Base-by-base conservation (phyloP, 352 stramenopile genomes). In the Globisporangium camurandrum region DNA sequence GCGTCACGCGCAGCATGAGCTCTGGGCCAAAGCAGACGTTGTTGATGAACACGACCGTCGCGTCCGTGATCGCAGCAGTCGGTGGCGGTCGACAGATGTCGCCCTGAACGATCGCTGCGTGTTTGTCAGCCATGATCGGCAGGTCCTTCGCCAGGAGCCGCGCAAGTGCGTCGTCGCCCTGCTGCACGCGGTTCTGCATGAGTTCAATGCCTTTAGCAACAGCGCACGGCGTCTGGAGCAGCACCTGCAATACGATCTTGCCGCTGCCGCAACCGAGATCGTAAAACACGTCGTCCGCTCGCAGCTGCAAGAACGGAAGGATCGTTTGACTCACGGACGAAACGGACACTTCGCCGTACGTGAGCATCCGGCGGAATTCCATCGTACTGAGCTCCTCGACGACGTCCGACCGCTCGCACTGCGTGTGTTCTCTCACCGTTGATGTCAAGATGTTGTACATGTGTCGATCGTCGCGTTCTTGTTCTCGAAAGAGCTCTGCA, bases 1-100 rank as follows among this genome's bases (percentile, higher is more conserved):
- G 61, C 54, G 84, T 61, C 19, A 90, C 69, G 19, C 81, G 75
- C 26, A 84, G 59, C 81, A 93, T 90, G 36, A 90, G 68, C 41
- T 70, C 66, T 16, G 81, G 81, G 0, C 76, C 72, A 36, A 93
- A 90, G 60, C 82, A 82, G 16, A 93, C 81, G 50, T 92, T 92
- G 61, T 93, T 93, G 56, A 93, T 88, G 51, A 93, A 93, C 38
- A 90, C 70, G 36, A 93, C 81, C 0, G 81, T 90, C 20, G 81
- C 81, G 26, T 90, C 78, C 64, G 70, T 71, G 51, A 90, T 62
- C 20, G 70, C 57, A 14, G 75, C 70, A 22, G 59, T 47, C 23
- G 69, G 62, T 2, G 78, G 75, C 40, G 78, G 76, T 34, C 67
- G 62, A 55, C 75, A 85, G 12, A 93, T 88, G 33, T 93, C 81